Evolutionary conservation across 768 basidiomycete genomes (phyloP), one percentile per base, ranked within the genome.

Genomic region (Peribolospora kevripleyi): DNA sequence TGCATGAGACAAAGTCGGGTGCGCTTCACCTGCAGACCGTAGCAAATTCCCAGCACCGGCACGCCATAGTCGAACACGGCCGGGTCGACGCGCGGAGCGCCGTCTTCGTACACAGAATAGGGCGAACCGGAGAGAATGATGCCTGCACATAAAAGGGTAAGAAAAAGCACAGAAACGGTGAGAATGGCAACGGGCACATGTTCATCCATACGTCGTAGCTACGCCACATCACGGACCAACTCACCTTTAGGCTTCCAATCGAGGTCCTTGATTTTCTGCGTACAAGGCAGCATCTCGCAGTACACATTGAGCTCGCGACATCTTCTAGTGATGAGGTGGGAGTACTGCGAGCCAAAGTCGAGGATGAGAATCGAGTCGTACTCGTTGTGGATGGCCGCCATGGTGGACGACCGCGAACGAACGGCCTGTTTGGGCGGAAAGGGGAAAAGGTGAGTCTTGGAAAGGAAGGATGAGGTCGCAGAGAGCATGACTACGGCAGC

Each of bases 71-170:
- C 76, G 62, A 86, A 97, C 7, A 97, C 79, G 11, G 75, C 81
- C 13, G 87, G 84, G 68, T 98, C 91, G 41, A 86, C 88, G 59
- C 88, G 87, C 36, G 93, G 91, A 4, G 93, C 80, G 59, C 79
- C 90, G 39, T 75, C 68, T 60, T 90, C 93, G 68, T 95, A 97
- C 14, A 97, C 93, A 41, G 91, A 97, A 70, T 91, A 97, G 0
- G 93, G 93, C 1, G 93, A 95, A 47, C 93, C 93, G 45, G 90
- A 95, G 45, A 98, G 75, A 63, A 97, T 95, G 66, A 98, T 81
- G 55, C 91, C 91, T 82, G 58, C 6, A 48, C 41, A 36, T 10
- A 9, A 40, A 45, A 8, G 5, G 46, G 50, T 5, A 10, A 1
- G 46, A 13, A 46, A 57, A 14, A 55, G 55, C 48, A 41, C 14